These are phyloP conservation scores for Blastobotrys illinoisensis DNA, from an alignment of 1,139 yeast species.

Conservation along the genomic window DNA sequence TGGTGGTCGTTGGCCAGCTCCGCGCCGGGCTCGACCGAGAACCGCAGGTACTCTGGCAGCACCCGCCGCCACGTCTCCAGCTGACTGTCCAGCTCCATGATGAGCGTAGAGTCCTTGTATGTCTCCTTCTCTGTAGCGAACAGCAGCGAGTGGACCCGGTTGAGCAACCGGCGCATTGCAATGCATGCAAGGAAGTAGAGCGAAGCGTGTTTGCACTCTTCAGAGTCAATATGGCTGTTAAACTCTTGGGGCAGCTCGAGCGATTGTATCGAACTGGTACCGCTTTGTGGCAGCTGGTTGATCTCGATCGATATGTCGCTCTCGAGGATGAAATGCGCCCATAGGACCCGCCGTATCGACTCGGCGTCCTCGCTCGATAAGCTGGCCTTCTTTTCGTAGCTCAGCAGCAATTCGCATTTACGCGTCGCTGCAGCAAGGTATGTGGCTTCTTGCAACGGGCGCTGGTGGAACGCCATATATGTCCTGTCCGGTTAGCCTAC, in stretches of 20 bases:
- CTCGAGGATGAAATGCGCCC: slow-evolving; percentile 17
- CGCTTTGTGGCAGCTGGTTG: slow-evolving; percentile 18
- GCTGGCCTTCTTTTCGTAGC: slow-evolving; percentile 8
- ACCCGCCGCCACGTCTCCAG: slow-evolving; percentile 18
- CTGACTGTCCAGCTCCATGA: slow-evolving; percentile 16
- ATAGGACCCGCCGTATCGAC: slow-evolving; percentile 15
- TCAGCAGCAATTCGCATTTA: slow-evolving; percentile 14
- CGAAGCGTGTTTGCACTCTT: slow-evolving; percentile 14
- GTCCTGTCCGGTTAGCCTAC: slow-evolving; percentile 2
- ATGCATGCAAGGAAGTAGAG: slow-evolving; percentile 20
- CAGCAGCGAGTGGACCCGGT: slow-evolving; percentile 18
- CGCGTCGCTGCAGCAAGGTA: slow-evolving; percentile 14
- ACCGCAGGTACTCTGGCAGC: slow-evolving; percentile 15
- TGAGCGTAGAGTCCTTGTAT: slow-evolving; percentile 13
- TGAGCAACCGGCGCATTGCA: slow-evolving; percentile 18
- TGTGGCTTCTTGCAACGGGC: slow-evolving; percentile 18
- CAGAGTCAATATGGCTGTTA: slow-evolving; percentile 15
- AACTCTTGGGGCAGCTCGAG: slow-evolving; percentile 16
- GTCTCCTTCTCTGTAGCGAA: slow-evolving; percentile 13
- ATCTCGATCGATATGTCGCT: slow-evolving; percentile 18
- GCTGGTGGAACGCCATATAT: slow-evolving; percentile 15
- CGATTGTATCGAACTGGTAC: slow-evolving; percentile 13
- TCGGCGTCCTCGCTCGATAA: slow-evolving; percentile 11
- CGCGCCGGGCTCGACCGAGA: slow-evolving; percentile 10
- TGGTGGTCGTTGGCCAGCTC: slow-evolving; percentile 14